A percentile compares a stretch with the other conserved stretches of the same genome.
Conservation (phyloP, 495 filamentous ascomycete genomes). For the Penicillium taxi region DNA sequence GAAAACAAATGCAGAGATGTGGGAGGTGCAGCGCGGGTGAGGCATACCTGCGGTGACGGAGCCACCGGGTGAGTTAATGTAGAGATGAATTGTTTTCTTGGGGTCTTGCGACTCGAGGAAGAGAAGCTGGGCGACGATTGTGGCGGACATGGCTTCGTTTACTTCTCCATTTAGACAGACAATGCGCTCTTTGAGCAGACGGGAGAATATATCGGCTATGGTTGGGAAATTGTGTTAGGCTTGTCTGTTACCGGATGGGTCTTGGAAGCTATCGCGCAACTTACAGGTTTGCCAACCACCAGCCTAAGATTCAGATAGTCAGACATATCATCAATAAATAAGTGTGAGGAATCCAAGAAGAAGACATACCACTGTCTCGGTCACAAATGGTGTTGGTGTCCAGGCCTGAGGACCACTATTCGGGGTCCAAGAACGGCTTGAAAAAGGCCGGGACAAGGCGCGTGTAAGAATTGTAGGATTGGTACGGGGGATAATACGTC, state of each 20-base stretch:
- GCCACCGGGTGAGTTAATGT: conserved; percentile 95
- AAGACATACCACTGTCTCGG: conserved; percentile 70
- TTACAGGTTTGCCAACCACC: conserved; percentile 87
- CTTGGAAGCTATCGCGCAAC: conserved; percentile 17
- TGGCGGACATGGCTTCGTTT: conserved; percentile 78
- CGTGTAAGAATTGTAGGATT: conserved; percentile 4
- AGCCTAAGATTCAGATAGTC: conserved; percentile 42
- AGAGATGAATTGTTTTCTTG: conserved; percentile 87
- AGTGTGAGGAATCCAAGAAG: too few species aligned
- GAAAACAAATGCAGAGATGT: neutral
- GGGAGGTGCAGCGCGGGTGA: neutral
- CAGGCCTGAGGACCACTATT: conserved; percentile 40
- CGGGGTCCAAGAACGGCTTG: conserved; percentile 25
- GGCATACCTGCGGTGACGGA: conserved; percentile 72
- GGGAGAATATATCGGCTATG: conserved; percentile 75
- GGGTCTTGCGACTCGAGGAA: conserved; percentile 97
- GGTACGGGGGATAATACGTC: conserved; percentile 14
- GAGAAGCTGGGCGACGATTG: conserved; percentile 89
- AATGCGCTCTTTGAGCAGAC: conserved; percentile 82
- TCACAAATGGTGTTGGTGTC: conserved; percentile 67
- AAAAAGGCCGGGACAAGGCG: conserved; percentile 21
- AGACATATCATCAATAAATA: neutral
- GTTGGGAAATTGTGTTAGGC: conserved; percentile 17
- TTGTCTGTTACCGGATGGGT: conserved; percentile 6
- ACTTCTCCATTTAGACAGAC: conserved; percentile 90